These are phyloP conservation scores for Rhynchosporium agropyri DNA, from an alignment of 2,329 filamentous ascomycete genomes.

Conservation along the genomic window DNA sequence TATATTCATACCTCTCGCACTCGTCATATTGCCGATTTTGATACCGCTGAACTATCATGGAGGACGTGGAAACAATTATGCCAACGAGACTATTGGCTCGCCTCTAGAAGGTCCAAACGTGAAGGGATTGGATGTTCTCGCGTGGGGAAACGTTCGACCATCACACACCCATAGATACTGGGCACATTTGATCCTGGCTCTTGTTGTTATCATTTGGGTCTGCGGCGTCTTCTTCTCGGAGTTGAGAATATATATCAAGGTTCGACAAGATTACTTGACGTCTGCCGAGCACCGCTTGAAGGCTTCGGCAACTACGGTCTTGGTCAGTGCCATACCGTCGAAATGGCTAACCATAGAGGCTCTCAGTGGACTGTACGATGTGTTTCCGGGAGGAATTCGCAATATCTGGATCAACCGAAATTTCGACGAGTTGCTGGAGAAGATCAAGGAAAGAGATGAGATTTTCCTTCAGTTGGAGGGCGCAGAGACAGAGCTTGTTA, in stretches of 20 bases:
- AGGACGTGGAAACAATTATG: slow-evolving; percentile 58
- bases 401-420: slow-evolving; percentile 98
- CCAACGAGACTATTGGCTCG: slow-evolving; percentile 24
- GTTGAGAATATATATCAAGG: slow-evolving; percentile 82
- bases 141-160: slow-evolving; percentile 82
- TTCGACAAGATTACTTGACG: slow-evolving; percentile 92
- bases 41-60: slow-evolving; percentile 81
- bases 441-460: slow-evolving; percentile 74
- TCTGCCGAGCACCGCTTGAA: slow-evolving; percentile 91
- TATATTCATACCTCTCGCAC: slow-evolving; percentile 84
- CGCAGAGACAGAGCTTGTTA: slow-evolving; percentile 85
- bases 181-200: slow-evolving; percentile 80
- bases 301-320: slow-evolving; percentile 91
- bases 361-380: slow-evolving; percentile 83
- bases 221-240: slow-evolving; percentile 88
- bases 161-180: slow-evolving; percentile 71
- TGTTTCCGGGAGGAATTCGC: slow-evolving; percentile 91
- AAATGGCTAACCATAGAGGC: slow-evolving; percentile 90
- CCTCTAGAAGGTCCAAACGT: slow-evolving; percentile 39
- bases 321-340: slow-evolving; percentile 85
- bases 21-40: slow-evolving; percentile 80
- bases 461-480: slow-evolving; percentile 73
- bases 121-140: slow-evolving; percentile 75
- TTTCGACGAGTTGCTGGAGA: slow-evolving; percentile 78
- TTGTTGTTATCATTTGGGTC: slow-evolving; percentile 79